A percentile compares a stretch with the other conserved stretches of the same genome.
These are phyloP conservation scores for Boletus pseudopeckii DNA, from an alignment of 768 basidiomycete genomes.

Conservation along the genomic window DNA sequence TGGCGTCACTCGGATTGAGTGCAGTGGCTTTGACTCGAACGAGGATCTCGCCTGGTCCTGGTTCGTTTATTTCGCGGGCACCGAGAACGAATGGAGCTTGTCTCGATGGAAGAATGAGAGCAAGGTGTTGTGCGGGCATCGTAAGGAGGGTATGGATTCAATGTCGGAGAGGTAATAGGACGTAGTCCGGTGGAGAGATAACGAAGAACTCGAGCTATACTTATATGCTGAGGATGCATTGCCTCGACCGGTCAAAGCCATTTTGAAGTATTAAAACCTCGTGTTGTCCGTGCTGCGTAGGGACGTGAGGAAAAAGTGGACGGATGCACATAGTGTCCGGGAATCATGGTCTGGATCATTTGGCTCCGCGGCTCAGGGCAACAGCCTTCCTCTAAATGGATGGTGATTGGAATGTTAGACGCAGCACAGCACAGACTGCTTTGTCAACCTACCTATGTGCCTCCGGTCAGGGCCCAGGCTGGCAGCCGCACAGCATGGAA, in stretches of 20 bases:
- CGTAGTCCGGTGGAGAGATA: slow-evolving; percentile 20
- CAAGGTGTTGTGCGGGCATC: slow-evolving; percentile 28
- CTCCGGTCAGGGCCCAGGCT: slow-evolving; percentile 11
- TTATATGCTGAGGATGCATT: slow-evolving; percentile 32
- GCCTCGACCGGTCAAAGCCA: slow-evolving; percentile 27
- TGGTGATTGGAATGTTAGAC: slow-evolving; percentile 27
- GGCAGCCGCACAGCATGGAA: slow-evolving; percentile 24
- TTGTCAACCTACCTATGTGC: slow-evolving; percentile 13
- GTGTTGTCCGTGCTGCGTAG: slow-evolving; percentile 33
- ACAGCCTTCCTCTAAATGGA: slow-evolving; percentile 33
- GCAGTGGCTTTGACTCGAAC: slow-evolving; percentile 45
- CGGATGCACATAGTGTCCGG: slow-evolving; percentile 23
- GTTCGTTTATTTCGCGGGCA: slow-evolving; percentile 35
- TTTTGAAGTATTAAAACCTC: slow-evolving; percentile 31
- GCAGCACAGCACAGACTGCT: slow-evolving; percentile 26
- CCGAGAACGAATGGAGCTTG: slow-evolving; percentile 37
- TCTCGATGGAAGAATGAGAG: slow-evolving; percentile 31
- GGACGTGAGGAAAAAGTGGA: slow-evolving; percentile 27
- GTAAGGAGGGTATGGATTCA: slow-evolving; percentile 4
- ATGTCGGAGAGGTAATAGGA: slow-evolving; percentile 13
- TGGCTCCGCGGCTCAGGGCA: slow-evolving; percentile 31
- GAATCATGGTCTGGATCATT: slow-evolving; percentile 33
- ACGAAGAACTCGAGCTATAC: slow-evolving; percentile 15
- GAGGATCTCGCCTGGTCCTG: slow-evolving; percentile 47
- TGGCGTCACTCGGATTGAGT: slow-evolving; percentile 54